Base-by-base conservation (phyloP, 108 stramenopile genomes). In the Cyclotella choctawhatcheeana region DNA sequence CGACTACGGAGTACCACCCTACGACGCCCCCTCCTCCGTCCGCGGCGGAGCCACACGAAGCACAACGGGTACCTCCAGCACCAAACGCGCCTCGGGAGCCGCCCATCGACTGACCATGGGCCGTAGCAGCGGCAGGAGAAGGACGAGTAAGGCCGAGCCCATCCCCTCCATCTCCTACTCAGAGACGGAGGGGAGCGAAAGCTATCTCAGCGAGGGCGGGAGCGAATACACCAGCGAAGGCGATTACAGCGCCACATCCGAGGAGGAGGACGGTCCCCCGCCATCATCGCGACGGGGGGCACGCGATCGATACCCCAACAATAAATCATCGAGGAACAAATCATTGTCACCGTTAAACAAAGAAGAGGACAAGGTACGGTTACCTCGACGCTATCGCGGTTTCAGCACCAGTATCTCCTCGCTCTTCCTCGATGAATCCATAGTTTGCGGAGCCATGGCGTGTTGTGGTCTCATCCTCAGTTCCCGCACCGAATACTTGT, bases 381-480 rank as follows among this genome's bases (percentile, higher is more conserved):
- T 78, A 13, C 77, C 77, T 4, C 63, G 71, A 17, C 82, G 93
- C 2, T 94, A 87, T 45, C 81, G 93, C 8, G 93, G 93, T 0
- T 94, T 94, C 56, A 79, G 78, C 29, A 92, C 93, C 30, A 84
- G 82, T 63, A 86, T 94, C 55, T 71, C 87, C 44, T 84, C 84
- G 30, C 65, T 94, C 3, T 94, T 94, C 58, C 60, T 92, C 32
- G 93, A 94, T 61, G 93, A 94, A 64, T 72, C 87, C 0, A 69
- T 94, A 10, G 93, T 94, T 0, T 94, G 93, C 64, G 88, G 89
- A 32, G 79, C 83, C 33, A 78, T 89, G 20, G 85, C 89, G 2
- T 94, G 93, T 54, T 94, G 89, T 60, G 93, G 93, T n/a, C 55
- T 94, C 16, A 37, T 94, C 45, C 64, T 92, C 5, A 80, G 80